Conservation (phyloP, 257 asterid genomes). For the Echites panduratus region DNA sequence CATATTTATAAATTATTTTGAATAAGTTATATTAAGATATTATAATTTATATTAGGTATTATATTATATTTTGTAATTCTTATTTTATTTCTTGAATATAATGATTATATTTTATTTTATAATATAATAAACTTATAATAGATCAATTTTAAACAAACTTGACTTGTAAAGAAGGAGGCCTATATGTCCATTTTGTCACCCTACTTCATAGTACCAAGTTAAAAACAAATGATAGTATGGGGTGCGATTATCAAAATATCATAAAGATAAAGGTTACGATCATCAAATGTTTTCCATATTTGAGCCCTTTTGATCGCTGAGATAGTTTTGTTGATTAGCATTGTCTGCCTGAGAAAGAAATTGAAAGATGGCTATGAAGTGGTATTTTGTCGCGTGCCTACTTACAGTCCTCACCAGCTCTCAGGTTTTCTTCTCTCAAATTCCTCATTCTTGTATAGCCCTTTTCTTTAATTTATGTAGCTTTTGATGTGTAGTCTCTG, state of each 20-base stretch:
- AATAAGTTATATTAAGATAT: too few relatives aligned
- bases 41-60: too few relatives aligned
- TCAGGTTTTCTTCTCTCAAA: slow-evolving; percentile 65
- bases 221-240: not conserved
- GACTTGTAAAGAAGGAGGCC: too few relatives aligned
- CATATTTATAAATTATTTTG: too few relatives aligned
- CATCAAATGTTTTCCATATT: slow-evolving; percentile 9
- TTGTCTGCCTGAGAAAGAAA: slow-evolving; percentile 7
- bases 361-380: slow-evolving; percentile 44
- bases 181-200: too few relatives aligned
- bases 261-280: slow-evolving; percentile 2
- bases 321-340: slow-evolving; percentile 10
- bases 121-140: too few relatives aligned
- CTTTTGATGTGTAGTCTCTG: slow-evolving; percentile 10
- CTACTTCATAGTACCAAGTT: not conserved
- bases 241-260: slow-evolving; percentile 1
- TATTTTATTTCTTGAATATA: too few relatives aligned
- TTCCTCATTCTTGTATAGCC: slow-evolving; percentile 37
- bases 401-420: slow-evolving; percentile 95
- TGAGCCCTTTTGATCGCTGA: not conserved
- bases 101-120: too few relatives aligned
- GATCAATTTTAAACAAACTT: too few relatives aligned
- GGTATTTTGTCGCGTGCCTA: slow-evolving; percentile 90
- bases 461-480: not conserved
- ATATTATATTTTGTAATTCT: too few relatives aligned